phyloP scores from a whole-genome alignment of 2,329 filamentous ascomycete species.

The Fusarium sp. region DNA sequence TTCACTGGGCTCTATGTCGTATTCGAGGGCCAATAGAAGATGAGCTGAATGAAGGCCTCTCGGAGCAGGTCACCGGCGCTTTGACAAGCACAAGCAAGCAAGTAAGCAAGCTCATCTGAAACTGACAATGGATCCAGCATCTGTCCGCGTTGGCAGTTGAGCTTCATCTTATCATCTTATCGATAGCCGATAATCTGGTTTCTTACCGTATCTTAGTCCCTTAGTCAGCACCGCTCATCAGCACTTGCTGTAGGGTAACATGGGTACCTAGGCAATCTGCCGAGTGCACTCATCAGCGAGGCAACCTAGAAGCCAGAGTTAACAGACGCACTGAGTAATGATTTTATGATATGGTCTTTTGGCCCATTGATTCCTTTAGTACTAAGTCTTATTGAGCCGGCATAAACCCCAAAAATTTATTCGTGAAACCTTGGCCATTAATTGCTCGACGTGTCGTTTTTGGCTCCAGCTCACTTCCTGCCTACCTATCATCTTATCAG shows the following conservation, averaged over 20 bases:
- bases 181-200: not conserved
- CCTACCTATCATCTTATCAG: no score
- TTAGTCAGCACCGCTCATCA: not conserved
- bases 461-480: no score
- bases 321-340: not conserved
- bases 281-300: no score
- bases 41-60: not conserved
- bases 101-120: not conserved
- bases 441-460: no score
- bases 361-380: not conserved
- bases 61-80: not conserved
- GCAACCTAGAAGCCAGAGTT: no score
- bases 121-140: not conserved
- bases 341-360: no score
- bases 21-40: not conserved
- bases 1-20: not conserved
- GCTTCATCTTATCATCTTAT: not conserved
- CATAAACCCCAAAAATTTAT: not conserved
- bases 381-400: fast-evolving
- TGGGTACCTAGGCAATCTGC: no score
- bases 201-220: not conserved
- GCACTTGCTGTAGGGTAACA: not conserved
- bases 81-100: not conserved
- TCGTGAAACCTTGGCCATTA: not conserved
- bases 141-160: not conserved